Conservation (phyloP, 2,329 filamentous ascomycete genomes). For the Cadophora malorum region DNA sequence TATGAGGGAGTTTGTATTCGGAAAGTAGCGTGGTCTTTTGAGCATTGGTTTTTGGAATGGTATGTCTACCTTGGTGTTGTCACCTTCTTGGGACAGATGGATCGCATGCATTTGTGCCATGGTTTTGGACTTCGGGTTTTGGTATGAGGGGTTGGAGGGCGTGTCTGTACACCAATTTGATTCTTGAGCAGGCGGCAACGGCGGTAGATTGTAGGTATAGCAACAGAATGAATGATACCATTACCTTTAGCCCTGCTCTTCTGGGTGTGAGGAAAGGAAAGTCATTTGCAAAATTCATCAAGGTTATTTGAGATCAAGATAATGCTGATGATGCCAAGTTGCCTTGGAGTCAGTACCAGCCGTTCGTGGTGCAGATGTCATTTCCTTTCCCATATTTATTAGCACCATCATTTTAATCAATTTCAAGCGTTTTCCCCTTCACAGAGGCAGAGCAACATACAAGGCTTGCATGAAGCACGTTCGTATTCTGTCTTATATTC, state of each 20-base stretch:
- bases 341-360: too few relatives aligned
- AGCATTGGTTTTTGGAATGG: conserved; percentile 3
- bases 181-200: background rate
- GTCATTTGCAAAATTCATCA: background rate
- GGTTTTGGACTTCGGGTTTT: background rate
- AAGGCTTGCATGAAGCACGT: too few relatives aligned
- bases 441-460: too few relatives aligned
- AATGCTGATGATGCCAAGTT: too few relatives aligned
- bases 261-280: background rate
- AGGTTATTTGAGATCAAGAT: too few relatives aligned
- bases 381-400: too few relatives aligned
- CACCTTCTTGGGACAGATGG: conserved; percentile 2
- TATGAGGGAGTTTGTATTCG: conserved; percentile 14
- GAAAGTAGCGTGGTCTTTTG: background rate
- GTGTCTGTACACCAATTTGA: conserved; percentile 3
- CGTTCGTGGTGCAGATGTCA: too few relatives aligned
- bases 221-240: background rate
- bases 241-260: background rate
- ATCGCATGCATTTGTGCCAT: background rate
- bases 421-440: too few relatives aligned
- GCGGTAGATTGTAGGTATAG: background rate
- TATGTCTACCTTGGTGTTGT: background rate
- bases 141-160: background rate
- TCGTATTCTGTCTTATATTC: too few relatives aligned
- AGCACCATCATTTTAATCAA: too few relatives aligned